Evolutionary conservation across 441 rosid species (phyloP).

Genomic region (Gossypium trilobum): DNA sequence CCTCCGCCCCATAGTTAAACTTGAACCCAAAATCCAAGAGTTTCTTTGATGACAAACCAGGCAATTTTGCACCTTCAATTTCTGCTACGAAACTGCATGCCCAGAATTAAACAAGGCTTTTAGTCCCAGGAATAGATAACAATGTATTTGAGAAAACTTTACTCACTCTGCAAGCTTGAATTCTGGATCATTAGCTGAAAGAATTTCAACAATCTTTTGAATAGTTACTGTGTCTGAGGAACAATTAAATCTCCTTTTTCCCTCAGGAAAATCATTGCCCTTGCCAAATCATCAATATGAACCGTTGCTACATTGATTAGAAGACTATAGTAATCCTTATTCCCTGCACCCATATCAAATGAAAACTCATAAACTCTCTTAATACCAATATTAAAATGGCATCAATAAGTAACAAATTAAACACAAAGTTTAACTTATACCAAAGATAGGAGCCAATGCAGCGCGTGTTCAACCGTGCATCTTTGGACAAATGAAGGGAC

Average conservation of each 20-base stretch:
- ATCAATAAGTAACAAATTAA: not conserved
- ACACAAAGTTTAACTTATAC: slow-evolving; percentile 13
- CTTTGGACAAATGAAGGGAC: slow-evolving; percentile 36
- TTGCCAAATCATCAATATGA: slow-evolving; percentile 38
- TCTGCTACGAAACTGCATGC: slow-evolving; percentile 3
- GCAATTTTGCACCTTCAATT: not conserved
- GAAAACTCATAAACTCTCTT: not conserved
- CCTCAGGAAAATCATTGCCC: slow-evolving; percentile 23
- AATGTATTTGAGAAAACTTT: not conserved
- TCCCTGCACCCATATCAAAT: slow-evolving; percentile 3
- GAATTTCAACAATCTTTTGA: not conserved
- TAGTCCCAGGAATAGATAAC: not conserved
- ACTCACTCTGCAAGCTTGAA: not conserved
- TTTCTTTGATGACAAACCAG: slow-evolving; percentile 22
- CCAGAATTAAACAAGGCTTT: not conserved
- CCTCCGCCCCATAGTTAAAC: slow-evolving; percentile 17
- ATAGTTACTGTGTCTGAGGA: not conserved
- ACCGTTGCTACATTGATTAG: slow-evolving; percentile 29
- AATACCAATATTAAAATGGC: not conserved
- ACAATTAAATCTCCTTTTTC: not conserved
- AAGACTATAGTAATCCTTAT: slow-evolving; percentile 1
- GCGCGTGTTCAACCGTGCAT: slow-evolving; percentile 24
- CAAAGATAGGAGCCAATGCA: slow-evolving; percentile 22
- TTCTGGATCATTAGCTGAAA: slow-evolving; percentile 1
- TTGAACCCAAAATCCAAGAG: slow-evolving; percentile 21